A percentile compares a stretch with the other conserved stretches of the same genome.
Conservation (phyloP, 176 grass and related monocot species). For the Zea mays region Zm-B73-REFERENCE-NAM-5.0 NC_050102.1:156366001-156366500, state of each 20-base stretch:
- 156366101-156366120: slow-evolving; percentile 66
- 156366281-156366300: slow-evolving; percentile 62
- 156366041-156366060: slow-evolving; percentile 39
- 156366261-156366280: slow-evolving; percentile 80
- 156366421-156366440: slow-evolving; percentile 91
- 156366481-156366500: slow-evolving; percentile 5
- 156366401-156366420: slow-evolving; percentile 63
- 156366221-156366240: slow-evolving; percentile 69
- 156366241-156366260: slow-evolving; percentile 73
- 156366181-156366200: slow-evolving; percentile 56
- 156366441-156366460: slow-evolving; percentile 97
- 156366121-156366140: slow-evolving; percentile 64
- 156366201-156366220: slow-evolving; percentile 69
- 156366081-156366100: slow-evolving; percentile 74
- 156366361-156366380: slow-evolving; percentile 73
- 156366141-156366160: slow-evolving; percentile 35
- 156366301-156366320: slow-evolving; percentile 14
- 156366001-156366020: slow-evolving; percentile 8
- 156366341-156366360: slow-evolving; percentile 30
- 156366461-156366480: slow-evolving; percentile 39
- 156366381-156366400: slow-evolving; percentile 67
- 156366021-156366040: slow-evolving; percentile 16
- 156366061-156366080: slow-evolving; percentile 14
- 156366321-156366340: slow-evolving; percentile 10
- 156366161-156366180: slow-evolving; percentile 16